Base-by-base conservation (phyloP, 1,284 basidiomycete species). In the Microbotryomycetes sp. region DNA sequence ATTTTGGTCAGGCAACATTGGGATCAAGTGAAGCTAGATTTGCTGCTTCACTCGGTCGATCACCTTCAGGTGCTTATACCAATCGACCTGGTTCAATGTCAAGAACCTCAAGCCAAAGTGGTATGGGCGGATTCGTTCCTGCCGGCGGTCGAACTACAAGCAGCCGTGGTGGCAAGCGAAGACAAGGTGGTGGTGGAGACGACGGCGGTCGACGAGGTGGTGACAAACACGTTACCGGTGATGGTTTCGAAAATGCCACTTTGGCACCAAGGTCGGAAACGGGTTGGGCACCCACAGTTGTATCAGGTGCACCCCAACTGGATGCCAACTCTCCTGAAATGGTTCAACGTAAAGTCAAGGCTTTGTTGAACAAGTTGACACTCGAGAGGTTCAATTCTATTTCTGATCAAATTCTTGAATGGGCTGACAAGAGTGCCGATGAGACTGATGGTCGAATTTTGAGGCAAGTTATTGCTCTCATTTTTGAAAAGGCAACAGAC, bases 351-450 rank as follows among this genome's bases (percentile, higher is more conserved):
- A 97, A 96, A 79, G 92, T 97, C 80, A 93, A 91, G 78, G 81
- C 80, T 56, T 78, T 97, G 65, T 86, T 98, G 73, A 97, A 97
- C 84, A 97, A 94, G 80, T 84, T 97, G 54, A 94, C 93, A 1
- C 87, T 93, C 83, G 92, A 97, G 80, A 91, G 89, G 75, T 97
- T 97, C 81, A 91, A 94, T 71, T 87, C 88, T 6, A 96, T 97
- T 72, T 93, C 88, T 5, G 83, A 87, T 72, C 90, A 96, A 77
- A 92, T 97, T 73, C 87, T 97, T 68, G 79, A 82, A 22, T 97
- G 89, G 89, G 93, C 92, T 49, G 96, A 97, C 83, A 91, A 86
- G 80, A 92, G 89, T 6, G 85, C 87, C 77, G 83, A 86, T 70
- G 93, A 98, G 81, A 89, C 84, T 74, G 91, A 97, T 74, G 93